Evolutionary conservation across 371 early-diverging fungal genomes (phyloP), one percentile per base, ranked within the genome.

Genomic region (Lichtheimia ornata): DNA sequence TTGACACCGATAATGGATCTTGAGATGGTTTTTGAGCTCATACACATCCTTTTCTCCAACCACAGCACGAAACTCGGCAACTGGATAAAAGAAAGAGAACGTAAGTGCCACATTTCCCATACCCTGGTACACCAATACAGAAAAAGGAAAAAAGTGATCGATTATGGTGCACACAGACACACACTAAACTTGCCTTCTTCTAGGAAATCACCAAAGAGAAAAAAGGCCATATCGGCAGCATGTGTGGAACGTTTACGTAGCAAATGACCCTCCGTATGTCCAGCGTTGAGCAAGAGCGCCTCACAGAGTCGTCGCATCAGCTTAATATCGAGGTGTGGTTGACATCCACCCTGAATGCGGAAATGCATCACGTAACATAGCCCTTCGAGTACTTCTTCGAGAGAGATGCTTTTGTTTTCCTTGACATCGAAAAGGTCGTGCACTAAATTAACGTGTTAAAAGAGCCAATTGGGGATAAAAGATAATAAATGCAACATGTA

Each of bases 281-380:
- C 82, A 79, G 90, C 92, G 61, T 91, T 86, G 41, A 92, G 74
- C 53, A 97, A 69, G 56, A 97, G 82, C 41, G 89, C 96, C 61
- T 94, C 92, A 40, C 88, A 84, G 12, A 97, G 84, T 13, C 93
- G 83, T 63, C 82, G 82, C 97, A 97, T 97, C 27, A 97, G 69
- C 4, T 67, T 82, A 7, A 67, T 67, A 52, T 97, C 97, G 25
- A 97, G 88, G 59, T 87, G 85, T 50, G 87, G 88, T 79, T 91
- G 90, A 59, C 87, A 86, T 14, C 93, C 92, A 49, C 91, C 91
- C 56, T 90, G 88, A 67, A 97, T 88, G 17, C 93, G 90, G 71
- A 88, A 92, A 64, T 97, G 94, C 90, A 96, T 92, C 20, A 97
- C 95, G 75, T 97, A 97, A 51, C 90, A 90, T 57, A 97, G 81